Base-by-base conservation (phyloP, 345 rosid species). In the Anacardium occidentale region DNA sequence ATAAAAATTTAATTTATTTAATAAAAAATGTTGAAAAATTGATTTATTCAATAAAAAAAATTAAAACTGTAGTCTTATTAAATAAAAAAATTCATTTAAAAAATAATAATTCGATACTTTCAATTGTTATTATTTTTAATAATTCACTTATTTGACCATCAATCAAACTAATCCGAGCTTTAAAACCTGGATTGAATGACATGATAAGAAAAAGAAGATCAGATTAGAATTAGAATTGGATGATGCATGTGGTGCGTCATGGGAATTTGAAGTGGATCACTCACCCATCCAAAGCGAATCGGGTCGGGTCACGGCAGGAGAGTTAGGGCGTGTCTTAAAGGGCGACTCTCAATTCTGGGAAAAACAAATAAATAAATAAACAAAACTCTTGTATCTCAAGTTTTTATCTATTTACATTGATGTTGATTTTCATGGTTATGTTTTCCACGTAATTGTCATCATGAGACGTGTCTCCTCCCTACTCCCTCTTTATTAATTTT, bases 281-380 rank as follows among this genome's bases (percentile, higher is more conserved):
- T 29, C 32, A 29, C 42, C 84, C 84, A 74, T 61, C 84, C 60
- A 34, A 37, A 73, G 76, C 69, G 64, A 73, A 78, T 37, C 15
- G 75, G 81, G 83, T 37, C 15, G 75, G 81, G 83, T 66, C 81
- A 76, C 74, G 67, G 22, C n/a, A 69, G 72, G n/a, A 32, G 72
- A 71, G 85, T 78, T 79, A 85, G 84, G 72, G 80, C 85, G 83
- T 82, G 84, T 86, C 87, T 77, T 80, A 60, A n/a, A 69, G 86
- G 88, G 80, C 74, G 85, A 79, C 84, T 84, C 85, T 69, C 54
- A 75, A 71, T 69, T 80, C 75, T 71, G 57, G 82, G 81, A 71
- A 64, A 62, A 48, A 15, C 3, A 10, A 65, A 67, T 70, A 53
- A n/a, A 24, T 3, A 5, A 3, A 29, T 29, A 29, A 29, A 29